Base-by-base conservation (phyloP, 2,329 filamentous ascomycete genomes). In the Ramichloridium luteum region DNA sequence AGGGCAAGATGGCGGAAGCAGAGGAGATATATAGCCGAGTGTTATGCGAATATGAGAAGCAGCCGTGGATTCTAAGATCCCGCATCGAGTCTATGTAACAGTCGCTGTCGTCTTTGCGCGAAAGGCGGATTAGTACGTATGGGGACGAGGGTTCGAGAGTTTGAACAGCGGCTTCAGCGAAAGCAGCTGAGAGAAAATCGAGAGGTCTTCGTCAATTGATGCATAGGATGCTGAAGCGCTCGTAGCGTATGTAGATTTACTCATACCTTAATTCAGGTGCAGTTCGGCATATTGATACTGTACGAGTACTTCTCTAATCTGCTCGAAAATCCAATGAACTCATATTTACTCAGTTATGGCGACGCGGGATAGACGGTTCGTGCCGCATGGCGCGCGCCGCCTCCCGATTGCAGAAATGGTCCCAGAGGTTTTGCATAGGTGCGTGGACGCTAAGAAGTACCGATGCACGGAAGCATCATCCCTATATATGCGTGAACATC, bases 1-100 rank as follows among this genome's bases (percentile, higher is more conserved):
- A 35, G 14, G 16, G 17, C 11, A 27, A 16, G 23, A 15, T 34
- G 13, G 33, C 11, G n/a, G 33, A 34, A 8, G 16, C 30, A n/a
- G 20, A 23, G 20, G 20, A 23, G 20, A 23, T 23, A n/a, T 23
- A 23, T n/a, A 8, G 8, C 8, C 20, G 20, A 23, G 20, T n/a
- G 20, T n/a, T 23, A n/a, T 23, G 20, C n/a, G 20, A n/a, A 23
- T 23, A 23, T n/a, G 20, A 23, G 20, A 23, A 23, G n/a, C n/a
- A 8, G 20, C n/a, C 20, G 8, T 23, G 20, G 20, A 23, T 23
- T n/a, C 20, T n/a, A n/a, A 8, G 8, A n/a, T 8, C 8, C 20
- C 20, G 20, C n/a, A 23, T 23, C 8, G 20, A 23, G n/a, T 23
- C 20, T n/a, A n/a, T 23, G 20, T 8, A 23, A 23, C 20, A n/a